Base-by-base conservation (phyloP, 1,139 yeast genomes). In the Lodderomyces parapsilosis region DNA sequence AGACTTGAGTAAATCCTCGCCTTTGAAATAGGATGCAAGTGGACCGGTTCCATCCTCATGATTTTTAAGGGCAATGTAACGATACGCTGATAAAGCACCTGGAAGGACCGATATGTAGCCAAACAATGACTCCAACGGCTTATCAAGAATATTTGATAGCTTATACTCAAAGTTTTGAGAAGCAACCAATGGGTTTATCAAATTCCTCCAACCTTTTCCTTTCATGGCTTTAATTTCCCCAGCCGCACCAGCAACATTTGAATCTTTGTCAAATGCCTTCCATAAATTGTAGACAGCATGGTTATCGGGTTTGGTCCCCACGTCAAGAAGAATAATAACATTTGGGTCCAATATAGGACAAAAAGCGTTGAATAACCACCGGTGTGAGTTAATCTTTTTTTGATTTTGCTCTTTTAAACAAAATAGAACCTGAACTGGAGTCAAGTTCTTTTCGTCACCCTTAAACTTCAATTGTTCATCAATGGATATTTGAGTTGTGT, bases 161-260 rank as follows among this genome's bases (percentile, higher is more conserved):
- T 93, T 93, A 66, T 93, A 93, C 65, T 93, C 99, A 57, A 93
- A 93, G 62, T 93, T 91, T 62, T 93, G 99, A 0, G 97, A 89
- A 0, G 98, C 97, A 33, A 93, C 96, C 39, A 93, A 69, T 2
- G 99, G 99, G 59, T 91, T 93, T 24, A 88, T 65, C 51, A 93
- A 69, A 49, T 89, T 87, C 20, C 70, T 59, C 78, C 96, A 88
- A 14, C 83, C 86, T 58, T 81, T 86, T 36, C 98, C 98, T 55
- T 86, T 88, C 87, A 91, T 86, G 1, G 97, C 90, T 50, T 86
- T 86, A 58, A 93, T 90, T 63, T 93, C 97, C 48, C 99, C 99
- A 14, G 97, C 96, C 1, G 96, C 98, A 52, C 98, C 99, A 1
- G 96, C 99, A 44, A 91, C 96, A 56, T 91, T 90, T 1, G 97